A percentile compares a stretch with the other conserved stretches of the same genome.
phyloP scores from a whole-genome alignment of 495 filamentous ascomycete species.

The Penicillium canescens region DNA sequence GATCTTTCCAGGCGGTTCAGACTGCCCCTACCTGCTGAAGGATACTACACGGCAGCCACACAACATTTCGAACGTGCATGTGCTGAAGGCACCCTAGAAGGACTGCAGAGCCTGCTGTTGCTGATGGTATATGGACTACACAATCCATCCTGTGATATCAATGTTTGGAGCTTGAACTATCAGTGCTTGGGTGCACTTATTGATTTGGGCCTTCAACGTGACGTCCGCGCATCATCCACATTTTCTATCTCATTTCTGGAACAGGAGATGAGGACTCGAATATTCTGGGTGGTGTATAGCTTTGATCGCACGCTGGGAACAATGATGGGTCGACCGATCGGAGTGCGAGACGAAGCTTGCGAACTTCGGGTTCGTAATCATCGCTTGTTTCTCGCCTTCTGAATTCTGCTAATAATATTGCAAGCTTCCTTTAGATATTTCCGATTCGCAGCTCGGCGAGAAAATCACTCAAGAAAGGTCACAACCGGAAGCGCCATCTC shows the following conservation, averaged over 20 bases:
- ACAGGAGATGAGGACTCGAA: slow-evolving; percentile 49
- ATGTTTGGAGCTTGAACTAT: slow-evolving; percentile 51
- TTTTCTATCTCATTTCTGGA: slow-evolving; percentile 39
- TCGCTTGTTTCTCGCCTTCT: background rate
- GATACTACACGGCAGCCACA: slow-evolving; percentile 46
- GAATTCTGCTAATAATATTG: background rate
- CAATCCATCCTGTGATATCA: slow-evolving; percentile 44
- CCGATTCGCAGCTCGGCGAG: slow-evolving; percentile 28
- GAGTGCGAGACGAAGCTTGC: slow-evolving; percentile 50
- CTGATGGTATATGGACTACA: slow-evolving; percentile 49
- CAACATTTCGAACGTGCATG: slow-evolving; percentile 37
- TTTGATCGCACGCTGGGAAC: slow-evolving; percentile 48
- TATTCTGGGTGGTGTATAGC: slow-evolving; percentile 50
- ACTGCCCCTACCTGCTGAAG: slow-evolving; percentile 41
- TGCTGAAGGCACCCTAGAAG: slow-evolving; percentile 37
- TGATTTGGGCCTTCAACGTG: slow-evolving; percentile 47
- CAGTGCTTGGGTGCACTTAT: slow-evolving; percentile 47
- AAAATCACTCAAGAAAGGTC: background rate
- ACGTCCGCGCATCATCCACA: slow-evolving; percentile 32
- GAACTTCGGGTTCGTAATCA: slow-evolving; percentile 40
- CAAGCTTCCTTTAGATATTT: slow-evolving; percentile 33
- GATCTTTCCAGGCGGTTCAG: slow-evolving; percentile 41
- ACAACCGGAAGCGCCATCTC: slow-evolving; percentile 18
- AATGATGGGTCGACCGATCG: slow-evolving; percentile 51
- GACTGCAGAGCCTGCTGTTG: slow-evolving; percentile 42